These are phyloP conservation scores for Amniculicola lignicola DNA, from an alignment of 495 filamentous ascomycete species.

Conservation along the genomic window DNA sequence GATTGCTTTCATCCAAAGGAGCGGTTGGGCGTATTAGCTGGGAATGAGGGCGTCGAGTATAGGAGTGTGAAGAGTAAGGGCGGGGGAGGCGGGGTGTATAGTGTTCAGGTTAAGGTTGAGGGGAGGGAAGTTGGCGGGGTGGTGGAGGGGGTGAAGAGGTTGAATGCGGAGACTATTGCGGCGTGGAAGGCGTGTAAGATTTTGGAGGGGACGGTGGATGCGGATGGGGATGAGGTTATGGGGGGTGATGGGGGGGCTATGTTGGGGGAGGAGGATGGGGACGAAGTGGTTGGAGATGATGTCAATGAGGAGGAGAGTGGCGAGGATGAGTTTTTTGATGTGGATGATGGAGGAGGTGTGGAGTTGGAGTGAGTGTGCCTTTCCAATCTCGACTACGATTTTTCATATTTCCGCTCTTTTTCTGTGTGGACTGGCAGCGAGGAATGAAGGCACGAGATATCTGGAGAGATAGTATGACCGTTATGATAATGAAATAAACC, in stretches of 20 bases:
- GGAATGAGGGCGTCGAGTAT: slow-evolving; percentile 47
- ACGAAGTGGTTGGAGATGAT: not conserved
- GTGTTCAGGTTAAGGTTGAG: slow-evolving; percentile 24
- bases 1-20: slow-evolving; percentile 74
- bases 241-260: not conserved
- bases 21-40: slow-evolving; percentile 58
- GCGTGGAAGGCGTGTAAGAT: slow-evolving; percentile 30
- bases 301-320: not conserved
- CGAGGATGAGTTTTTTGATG: slow-evolving; percentile 14
- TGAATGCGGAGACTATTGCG: slow-evolving; percentile 33
- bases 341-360: slow-evolving; percentile 4
- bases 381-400: no score
- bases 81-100: slow-evolving; percentile 2
- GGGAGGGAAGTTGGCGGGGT: slow-evolving; percentile 20
- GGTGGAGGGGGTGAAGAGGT: slow-evolving; percentile 25
- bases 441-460: no score
- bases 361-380: no score
- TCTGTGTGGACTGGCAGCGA: no score
- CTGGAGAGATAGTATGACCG: no score
- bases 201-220: slow-evolving; percentile 14
- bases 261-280: not conserved
- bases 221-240: not conserved
- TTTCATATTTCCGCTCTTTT: no score
- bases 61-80: slow-evolving; percentile 14
- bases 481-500: no score